Conservation (phyloP, 306 rosid genomes). For the Malus fusca region DNA sequence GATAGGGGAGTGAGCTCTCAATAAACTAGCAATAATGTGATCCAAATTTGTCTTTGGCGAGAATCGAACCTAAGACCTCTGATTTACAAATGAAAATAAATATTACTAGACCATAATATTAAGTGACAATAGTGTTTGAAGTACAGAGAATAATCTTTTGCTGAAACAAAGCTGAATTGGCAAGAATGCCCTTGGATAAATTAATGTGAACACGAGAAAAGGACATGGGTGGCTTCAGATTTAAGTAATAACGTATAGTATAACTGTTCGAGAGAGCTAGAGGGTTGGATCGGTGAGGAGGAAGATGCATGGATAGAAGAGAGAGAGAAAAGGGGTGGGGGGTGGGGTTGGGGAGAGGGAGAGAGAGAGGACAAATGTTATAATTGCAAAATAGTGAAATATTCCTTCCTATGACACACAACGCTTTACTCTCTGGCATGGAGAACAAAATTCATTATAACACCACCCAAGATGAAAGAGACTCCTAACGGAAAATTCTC, state of each 20-base stretch:
- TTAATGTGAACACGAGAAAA: neutral
- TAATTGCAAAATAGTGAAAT: conserved; percentile 38
- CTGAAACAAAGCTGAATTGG: neutral
- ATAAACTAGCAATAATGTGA: no score
- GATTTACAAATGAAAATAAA: no score
- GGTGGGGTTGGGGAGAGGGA: neutral
- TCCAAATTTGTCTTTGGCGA: no score
- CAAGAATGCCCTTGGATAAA: neutral
- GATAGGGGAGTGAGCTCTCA: no score
- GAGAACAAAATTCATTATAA: conserved; percentile 34
- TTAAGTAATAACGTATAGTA: neutral
- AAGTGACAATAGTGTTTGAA: no score
- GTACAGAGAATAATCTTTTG: no score
- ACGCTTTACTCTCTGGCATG: conserved; percentile 9
- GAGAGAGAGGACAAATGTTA: conserved; percentile 35
- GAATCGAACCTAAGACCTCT: no score
- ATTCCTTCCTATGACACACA: conserved; percentile 28
- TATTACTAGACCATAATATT: no score
- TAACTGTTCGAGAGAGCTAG: neutral
- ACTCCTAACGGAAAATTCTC: conserved; percentile 19
- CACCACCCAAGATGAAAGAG: conserved; percentile 29
- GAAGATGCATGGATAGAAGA: neutral
- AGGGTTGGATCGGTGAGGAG: neutral
- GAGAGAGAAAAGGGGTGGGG: no score
- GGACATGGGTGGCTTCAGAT: neutral